phyloP scores from a whole-genome alignment of 2,329 filamentous ascomycete species.

The Thelonectria rubi region DNA sequence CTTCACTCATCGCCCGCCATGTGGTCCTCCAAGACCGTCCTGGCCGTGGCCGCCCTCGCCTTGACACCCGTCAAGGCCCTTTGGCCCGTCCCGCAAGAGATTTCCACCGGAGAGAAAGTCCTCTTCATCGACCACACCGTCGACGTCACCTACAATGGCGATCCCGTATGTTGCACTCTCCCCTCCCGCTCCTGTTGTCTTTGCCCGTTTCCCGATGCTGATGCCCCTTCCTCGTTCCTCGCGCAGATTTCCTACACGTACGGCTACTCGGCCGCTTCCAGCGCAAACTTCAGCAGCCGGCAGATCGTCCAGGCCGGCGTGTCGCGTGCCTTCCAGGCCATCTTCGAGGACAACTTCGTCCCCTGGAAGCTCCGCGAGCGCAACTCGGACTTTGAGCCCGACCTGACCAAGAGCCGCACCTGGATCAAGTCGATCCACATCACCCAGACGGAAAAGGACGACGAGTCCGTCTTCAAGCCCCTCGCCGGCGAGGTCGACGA shows the following conservation, averaged over 20 bases:
- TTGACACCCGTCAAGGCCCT: conserved; percentile 58
- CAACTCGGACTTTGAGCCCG: conserved; percentile 72
- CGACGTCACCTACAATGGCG: conserved; percentile 67
- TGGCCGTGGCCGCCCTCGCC: conserved; percentile 52
- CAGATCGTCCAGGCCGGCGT: conserved; percentile 65
- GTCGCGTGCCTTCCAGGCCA: conserved; percentile 67
- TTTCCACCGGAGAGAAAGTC: conserved; percentile 60
- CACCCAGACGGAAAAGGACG: conserved; percentile 62
- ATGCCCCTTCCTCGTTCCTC: conserved; percentile 42
- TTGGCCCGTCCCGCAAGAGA: conserved; percentile 65
- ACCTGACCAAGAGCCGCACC: conserved; percentile 49
- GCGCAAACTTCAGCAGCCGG: conserved; percentile 56
- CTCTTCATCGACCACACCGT: conserved; percentile 64
- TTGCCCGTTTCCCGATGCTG: conserved; percentile 38
- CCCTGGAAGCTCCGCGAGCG: conserved; percentile 81
- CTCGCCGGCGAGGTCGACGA: conserved; percentile 74
- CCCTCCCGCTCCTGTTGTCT: conserved; percentile 7
- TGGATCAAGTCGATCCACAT: conserved; percentile 70
- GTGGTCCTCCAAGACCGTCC: conserved; percentile 44
- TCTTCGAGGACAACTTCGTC: conserved; percentile 75
- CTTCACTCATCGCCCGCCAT: conserved; percentile 30
- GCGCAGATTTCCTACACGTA: conserved; percentile 59
- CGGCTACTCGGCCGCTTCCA: conserved; percentile 53
- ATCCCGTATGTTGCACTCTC: conserved; percentile 59
- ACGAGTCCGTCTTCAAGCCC: conserved; percentile 68